Conservation (phyloP, 495 filamentous ascomycete genomes). For the Penicillium paxilli region DNA sequence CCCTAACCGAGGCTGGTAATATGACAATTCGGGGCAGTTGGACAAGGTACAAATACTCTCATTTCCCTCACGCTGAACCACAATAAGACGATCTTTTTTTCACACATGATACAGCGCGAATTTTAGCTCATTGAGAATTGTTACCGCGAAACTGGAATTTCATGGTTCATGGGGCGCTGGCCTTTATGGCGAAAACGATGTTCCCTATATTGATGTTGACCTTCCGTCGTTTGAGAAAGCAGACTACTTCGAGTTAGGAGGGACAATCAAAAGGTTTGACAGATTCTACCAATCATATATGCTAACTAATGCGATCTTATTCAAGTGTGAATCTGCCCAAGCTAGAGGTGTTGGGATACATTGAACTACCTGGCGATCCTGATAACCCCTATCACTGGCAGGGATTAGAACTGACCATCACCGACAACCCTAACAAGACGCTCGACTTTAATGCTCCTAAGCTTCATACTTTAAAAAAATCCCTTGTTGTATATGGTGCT, state of each 20-base stretch:
- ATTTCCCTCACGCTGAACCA: not conserved
- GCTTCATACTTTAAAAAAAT: not conserved
- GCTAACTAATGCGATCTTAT: not conserved
- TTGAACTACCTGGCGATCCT: not conserved
- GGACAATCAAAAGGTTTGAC: not conserved
- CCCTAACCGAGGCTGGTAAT: not conserved
- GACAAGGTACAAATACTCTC: not conserved
- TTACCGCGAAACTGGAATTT: not conserved
- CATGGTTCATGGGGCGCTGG: not conserved
- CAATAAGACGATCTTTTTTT: not conserved
- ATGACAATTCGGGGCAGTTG: not conserved
- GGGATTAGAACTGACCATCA: not conserved
- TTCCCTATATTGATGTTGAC: not conserved
- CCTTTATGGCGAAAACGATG: not conserved
- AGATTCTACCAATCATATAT: not conserved
- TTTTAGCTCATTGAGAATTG: not conserved
- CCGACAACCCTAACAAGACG: not conserved
- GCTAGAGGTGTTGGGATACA: not conserved
- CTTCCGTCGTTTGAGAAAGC: not conserved
- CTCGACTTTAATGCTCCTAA: conserved; percentile 2
- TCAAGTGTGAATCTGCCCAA: not conserved
- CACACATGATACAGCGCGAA: not conserved
- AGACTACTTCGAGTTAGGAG: not conserved
- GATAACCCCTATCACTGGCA: not conserved
- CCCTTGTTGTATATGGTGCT: not conserved